A percentile compares a stretch with the other conserved stretches of the same genome.
Evolutionary conservation across 345 rosid species (phyloP).

Genomic region (Linum tenue): DNA sequence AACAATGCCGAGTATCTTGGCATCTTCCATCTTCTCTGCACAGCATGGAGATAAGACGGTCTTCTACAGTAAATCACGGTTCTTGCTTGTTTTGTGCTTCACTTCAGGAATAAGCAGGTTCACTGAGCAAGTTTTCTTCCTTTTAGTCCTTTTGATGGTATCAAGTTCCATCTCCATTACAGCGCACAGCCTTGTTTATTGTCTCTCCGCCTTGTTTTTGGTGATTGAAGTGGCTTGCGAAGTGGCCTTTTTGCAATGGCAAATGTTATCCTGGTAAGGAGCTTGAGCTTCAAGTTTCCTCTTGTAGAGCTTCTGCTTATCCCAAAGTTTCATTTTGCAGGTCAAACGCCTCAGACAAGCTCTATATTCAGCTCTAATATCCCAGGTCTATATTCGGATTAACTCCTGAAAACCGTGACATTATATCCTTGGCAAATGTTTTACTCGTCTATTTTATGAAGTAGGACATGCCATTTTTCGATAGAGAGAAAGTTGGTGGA

Average conservation of each 20-base stretch:
- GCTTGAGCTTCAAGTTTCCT: background rate
- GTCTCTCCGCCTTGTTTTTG: background rate
- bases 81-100: conserved; percentile 31
- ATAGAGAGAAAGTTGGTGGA: conserved; percentile 36
- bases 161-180: background rate
- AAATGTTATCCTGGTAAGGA: conserved; percentile 34
- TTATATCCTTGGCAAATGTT: background rate
- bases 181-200: background rate
- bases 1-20: conserved; percentile 38
- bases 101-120: conserved; percentile 45
- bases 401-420: background rate
- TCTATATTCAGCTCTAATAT: conserved; percentile 34
- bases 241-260: conserved; percentile 44
- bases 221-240: conserved; percentile 37
- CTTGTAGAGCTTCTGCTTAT: background rate
- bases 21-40: conserved; percentile 42
- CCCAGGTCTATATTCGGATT: conserved; percentile 32
- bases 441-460: conserved; percentile 7
- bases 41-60: conserved; percentile 22
- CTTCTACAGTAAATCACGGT: conserved; percentile 21
- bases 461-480: conserved; percentile 44
- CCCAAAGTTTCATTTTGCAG: conserved; percentile 20
- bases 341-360: conserved; percentile 39
- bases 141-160: background rate
- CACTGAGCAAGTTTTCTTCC: background rate